Conservation (phyloP, 1,139 yeast species). For the Maudiozyma humilis region DNA sequence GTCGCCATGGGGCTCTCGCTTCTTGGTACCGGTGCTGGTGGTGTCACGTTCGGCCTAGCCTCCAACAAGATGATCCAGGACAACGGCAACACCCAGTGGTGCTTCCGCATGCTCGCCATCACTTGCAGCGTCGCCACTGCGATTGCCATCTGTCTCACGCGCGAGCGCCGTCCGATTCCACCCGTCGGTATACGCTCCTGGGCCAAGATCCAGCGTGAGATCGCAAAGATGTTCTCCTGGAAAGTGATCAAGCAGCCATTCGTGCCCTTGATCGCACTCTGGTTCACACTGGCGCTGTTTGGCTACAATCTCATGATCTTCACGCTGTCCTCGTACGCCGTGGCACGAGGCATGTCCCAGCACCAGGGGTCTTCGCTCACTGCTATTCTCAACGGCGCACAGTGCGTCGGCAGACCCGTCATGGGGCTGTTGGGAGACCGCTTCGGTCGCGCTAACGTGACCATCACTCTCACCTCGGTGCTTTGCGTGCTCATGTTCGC, state of each 20-base stretch:
- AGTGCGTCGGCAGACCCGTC: constrained; percentile 56
- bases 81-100: constrained; percentile 59
- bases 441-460: constrained; percentile 50
- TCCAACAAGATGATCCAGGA: constrained; percentile 35
- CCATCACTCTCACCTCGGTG: constrained; percentile 30
- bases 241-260: constrained; percentile 16
- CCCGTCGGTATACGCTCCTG: constrained; percentile 22
- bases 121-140: constrained; percentile 33
- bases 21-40: constrained; percentile 58
- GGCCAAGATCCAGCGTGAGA: constrained; percentile 11
- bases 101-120: constrained; percentile 51
- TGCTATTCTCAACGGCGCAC: constrained; percentile 56
- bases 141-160: constrained; percentile 38
- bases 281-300: constrained; percentile 50
- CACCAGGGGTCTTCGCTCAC: constrained; percentile 53
- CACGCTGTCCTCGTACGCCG: constrained; percentile 54
- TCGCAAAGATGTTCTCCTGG: constrained; percentile 11
- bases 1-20: constrained; percentile 49
- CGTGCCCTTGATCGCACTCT: constrained; percentile 35
- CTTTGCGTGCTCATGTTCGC: constrained; percentile 32
- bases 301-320: constrained; percentile 56
- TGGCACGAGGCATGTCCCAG: constrained; percentile 47
- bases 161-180: constrained; percentile 38
- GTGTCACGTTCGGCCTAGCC: constrained; percentile 36
- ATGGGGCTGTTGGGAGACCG: constrained; percentile 53